Conservation (phyloP, 176 grass and related monocot genomes). For the Neostapfia colusana region DNA sequence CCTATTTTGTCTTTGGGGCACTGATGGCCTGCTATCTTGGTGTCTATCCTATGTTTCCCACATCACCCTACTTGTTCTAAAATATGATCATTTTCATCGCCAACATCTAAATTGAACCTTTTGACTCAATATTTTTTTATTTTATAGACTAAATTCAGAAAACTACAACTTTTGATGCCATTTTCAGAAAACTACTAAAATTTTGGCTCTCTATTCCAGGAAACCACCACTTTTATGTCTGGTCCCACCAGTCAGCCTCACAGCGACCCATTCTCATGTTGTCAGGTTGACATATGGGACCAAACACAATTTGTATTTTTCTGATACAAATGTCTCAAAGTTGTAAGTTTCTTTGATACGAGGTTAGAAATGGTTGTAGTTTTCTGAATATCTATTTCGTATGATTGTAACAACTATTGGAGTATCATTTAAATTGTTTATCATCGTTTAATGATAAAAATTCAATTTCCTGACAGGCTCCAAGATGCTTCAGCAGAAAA, state of each 20-base stretch:
- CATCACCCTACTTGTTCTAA: constrained; percentile 14
- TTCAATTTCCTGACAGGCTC: constrained; percentile 47
- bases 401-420: neutral
- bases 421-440: neutral
- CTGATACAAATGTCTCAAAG: too few relatives aligned
- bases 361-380: too few relatives aligned
- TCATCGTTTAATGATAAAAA: neutral
- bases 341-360: too few relatives aligned
- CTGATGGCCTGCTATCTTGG: constrained; percentile 34
- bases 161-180: too few relatives aligned
- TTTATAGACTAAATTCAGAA: too few relatives aligned
- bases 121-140: neutral
- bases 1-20: constrained; percentile 4
- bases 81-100: constrained; percentile 1
- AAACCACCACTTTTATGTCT: too few relatives aligned
- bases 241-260: too few relatives aligned
- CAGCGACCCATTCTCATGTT: too few relatives aligned
- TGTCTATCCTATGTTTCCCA: constrained; percentile 25
- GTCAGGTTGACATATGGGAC: too few relatives aligned
- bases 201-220: too few relatives aligned
- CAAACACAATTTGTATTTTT: too few relatives aligned
- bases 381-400: neutral
- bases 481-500: constrained; percentile 48
- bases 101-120: neutral
- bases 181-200: too few relatives aligned